phyloP scores from a whole-genome alignment of 805 yeast species.

The Myxozyma geophila region DNA sequence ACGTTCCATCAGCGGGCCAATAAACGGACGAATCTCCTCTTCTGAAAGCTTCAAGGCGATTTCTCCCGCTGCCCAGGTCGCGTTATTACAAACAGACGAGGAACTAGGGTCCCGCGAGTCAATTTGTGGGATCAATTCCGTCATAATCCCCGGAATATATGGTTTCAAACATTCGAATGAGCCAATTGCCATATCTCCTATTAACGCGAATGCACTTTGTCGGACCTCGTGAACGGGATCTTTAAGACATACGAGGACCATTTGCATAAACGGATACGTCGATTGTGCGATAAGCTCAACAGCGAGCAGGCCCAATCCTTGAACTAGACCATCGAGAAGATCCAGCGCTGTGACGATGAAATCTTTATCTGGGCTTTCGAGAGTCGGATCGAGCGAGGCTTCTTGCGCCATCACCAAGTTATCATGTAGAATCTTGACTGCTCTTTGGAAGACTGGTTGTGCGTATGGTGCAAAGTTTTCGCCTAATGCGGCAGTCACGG shows the following conservation, averaged over 20 bases:
- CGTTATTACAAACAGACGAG: slow-evolving; percentile 77
- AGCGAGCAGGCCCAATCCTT: slow-evolving; percentile 68
- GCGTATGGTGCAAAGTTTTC: slow-evolving; percentile 88
- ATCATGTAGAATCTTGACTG: slow-evolving; percentile 66
- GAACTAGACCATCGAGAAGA: slow-evolving; percentile 88
- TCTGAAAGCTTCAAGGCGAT: slow-evolving; percentile 62
- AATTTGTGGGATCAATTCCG: slow-evolving; percentile 63
- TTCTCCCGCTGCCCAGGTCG: slow-evolving; percentile 94
- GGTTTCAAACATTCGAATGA: slow-evolving; percentile 51
- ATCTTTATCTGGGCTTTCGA: slow-evolving; percentile 79
- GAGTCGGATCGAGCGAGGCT: slow-evolving; percentile 63
- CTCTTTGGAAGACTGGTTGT: slow-evolving; percentile 78
- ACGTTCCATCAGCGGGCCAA: slow-evolving; percentile 58
- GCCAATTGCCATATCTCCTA: slow-evolving; percentile 85
- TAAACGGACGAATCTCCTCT: slow-evolving; percentile 55
- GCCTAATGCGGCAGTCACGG: slow-evolving; percentile 86
- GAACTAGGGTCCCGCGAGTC: slow-evolving; percentile 52
- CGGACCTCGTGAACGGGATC: slow-evolving; percentile 86
- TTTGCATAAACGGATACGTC: slow-evolving; percentile 55
- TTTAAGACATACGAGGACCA: slow-evolving; percentile 70
- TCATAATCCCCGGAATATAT: slow-evolving; percentile 43
- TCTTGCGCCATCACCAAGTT: slow-evolving; percentile 70
- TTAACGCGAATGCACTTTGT: slow-evolving; percentile 84
- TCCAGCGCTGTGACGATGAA: slow-evolving; percentile 88
- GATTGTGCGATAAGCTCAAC: slow-evolving; percentile 28